Evolutionary conservation across 768 basidiomycete species (phyloP).

Genomic region (Lactarius hengduanensis): DNA sequence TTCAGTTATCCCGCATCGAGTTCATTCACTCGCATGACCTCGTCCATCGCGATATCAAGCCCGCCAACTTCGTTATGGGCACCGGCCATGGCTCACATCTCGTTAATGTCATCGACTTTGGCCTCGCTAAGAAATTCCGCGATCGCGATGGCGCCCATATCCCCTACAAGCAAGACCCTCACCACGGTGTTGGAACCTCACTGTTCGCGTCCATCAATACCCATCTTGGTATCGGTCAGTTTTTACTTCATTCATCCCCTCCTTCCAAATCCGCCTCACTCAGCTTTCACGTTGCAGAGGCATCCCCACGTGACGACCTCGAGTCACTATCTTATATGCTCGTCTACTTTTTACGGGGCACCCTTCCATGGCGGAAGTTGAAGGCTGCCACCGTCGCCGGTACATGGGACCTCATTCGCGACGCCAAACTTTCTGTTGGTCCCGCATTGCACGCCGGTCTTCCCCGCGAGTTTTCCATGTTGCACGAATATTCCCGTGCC

Average conservation of each 20-base stretch:
- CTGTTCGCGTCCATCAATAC: slow-evolving; percentile 75
- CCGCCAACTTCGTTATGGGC: slow-evolving; percentile 98
- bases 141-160: slow-evolving; percentile 68
- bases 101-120: slow-evolving; percentile 93
- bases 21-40: slow-evolving; percentile 95
- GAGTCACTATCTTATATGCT: slow-evolving; percentile 83
- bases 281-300: slow-evolving; percentile 45
- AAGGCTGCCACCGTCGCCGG: slow-evolving; percentile 60
- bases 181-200: slow-evolving; percentile 77
- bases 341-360: slow-evolving; percentile 76
- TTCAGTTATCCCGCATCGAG: slow-evolving; percentile 88
- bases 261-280: slow-evolving; percentile 7
- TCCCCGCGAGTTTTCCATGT: slow-evolving; percentile 77
- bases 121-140: slow-evolving; percentile 76
- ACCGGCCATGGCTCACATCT: slow-evolving; percentile 61
- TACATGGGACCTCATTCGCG: slow-evolving; percentile 77
- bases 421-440: slow-evolving; percentile 65
- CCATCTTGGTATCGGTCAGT: slow-evolving; percentile 71
- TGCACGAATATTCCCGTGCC: slow-evolving; percentile 74
- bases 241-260: not conserved
- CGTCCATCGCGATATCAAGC: slow-evolving; percentile 96
- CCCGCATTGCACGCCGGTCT: slow-evolving; percentile 65
- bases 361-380: slow-evolving; percentile 74
- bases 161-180: slow-evolving; percentile 69
- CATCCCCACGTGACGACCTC: slow-evolving; percentile 74